These are phyloP conservation scores for Penicillium janthinellum DNA, from an alignment of 2,329 filamentous ascomycete species.

Conservation along the genomic window DNA sequence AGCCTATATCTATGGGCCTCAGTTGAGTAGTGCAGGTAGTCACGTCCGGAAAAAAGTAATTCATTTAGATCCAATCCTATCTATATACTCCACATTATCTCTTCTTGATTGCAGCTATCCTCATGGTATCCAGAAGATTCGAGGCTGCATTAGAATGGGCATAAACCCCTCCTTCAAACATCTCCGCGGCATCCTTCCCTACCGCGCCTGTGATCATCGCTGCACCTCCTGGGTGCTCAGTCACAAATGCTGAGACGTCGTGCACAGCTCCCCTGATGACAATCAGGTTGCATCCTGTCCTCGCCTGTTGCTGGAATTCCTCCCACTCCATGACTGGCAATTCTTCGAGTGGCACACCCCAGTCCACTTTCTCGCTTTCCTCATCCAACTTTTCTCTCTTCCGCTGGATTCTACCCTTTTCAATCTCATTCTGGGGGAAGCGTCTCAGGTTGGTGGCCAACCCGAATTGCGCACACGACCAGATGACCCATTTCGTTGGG, in stretches of 20 bases:
- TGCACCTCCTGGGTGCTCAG: constrained; percentile 80
- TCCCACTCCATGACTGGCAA: constrained; percentile 81
- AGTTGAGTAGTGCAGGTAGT: neutral
- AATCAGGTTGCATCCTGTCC: constrained; percentile 69
- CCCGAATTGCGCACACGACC: constrained; percentile 74
- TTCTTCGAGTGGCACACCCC: constrained; percentile 78
- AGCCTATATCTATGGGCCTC: neutral
- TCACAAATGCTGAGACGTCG: constrained; percentile 76
- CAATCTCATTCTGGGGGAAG: constrained; percentile 84
- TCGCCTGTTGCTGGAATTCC: constrained; percentile 72
- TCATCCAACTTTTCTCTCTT: constrained; percentile 84
- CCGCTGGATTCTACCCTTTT: constrained; percentile 83
- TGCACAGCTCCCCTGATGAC: constrained; percentile 79
- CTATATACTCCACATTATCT: neutral
- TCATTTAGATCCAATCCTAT: neutral
- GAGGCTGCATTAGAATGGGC: constrained; percentile 82
- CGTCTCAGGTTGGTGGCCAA: constrained; percentile 82
- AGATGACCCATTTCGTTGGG: constrained; percentile 84
- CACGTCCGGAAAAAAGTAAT: neutral
- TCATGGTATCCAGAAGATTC: constrained; percentile 80
- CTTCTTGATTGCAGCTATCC: constrained; percentile 14
- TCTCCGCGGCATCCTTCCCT: constrained; percentile 81
- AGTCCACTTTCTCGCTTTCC: constrained; percentile 74
- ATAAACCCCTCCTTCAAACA: constrained; percentile 87
- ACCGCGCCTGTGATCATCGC: constrained; percentile 75